Conservation (phyloP, 352 stramenopile genomes). For the Phytophthora colocasiae region DNA sequence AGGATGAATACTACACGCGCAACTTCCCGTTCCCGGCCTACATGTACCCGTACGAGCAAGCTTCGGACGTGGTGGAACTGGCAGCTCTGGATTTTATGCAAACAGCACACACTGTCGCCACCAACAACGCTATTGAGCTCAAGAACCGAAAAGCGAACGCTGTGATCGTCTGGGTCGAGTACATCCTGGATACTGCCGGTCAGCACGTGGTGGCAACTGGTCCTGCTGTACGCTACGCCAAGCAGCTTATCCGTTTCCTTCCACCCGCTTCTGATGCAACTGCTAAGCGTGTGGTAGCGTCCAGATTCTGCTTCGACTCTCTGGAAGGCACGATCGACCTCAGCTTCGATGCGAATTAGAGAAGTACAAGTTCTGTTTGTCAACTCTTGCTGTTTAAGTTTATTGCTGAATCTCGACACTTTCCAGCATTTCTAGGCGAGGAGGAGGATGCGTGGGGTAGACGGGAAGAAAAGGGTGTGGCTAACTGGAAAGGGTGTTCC, state of each 20-base stretch:
- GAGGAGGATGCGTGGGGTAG: too few species aligned
- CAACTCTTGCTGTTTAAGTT: background rate
- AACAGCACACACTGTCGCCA: slow-evolving; percentile 44
- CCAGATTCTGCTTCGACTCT: slow-evolving; percentile 59
- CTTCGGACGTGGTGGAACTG: slow-evolving; percentile 53
- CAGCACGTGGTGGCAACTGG: slow-evolving; percentile 61
- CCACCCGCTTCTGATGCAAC: slow-evolving; percentile 13
- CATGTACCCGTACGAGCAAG: slow-evolving; percentile 74
- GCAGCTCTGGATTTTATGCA: slow-evolving; percentile 54
- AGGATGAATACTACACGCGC: slow-evolving; percentile 69
- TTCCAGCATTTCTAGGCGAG: too few species aligned
- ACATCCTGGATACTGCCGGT: slow-evolving; percentile 52
- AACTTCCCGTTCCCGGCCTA: slow-evolving; percentile 86
- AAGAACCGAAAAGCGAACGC: slow-evolving; percentile 47
- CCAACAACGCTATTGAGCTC: slow-evolving; percentile 17
- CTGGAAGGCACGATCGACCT: slow-evolving; percentile 68
- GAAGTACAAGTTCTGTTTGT: slow-evolving; percentile 14
- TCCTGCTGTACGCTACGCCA: slow-evolving; percentile 63
- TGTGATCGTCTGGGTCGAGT: slow-evolving; percentile 82
- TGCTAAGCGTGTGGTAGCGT: slow-evolving; percentile 30
- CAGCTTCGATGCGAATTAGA: slow-evolving; percentile 46
- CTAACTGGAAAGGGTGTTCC: too few species aligned
- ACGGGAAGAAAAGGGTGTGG: too few species aligned
- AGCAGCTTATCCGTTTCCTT: slow-evolving; percentile 83
- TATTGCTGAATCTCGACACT: too few species aligned